phyloP scores from a whole-genome alignment of 345 rosid genomes.

The Arabidopsis suecica region DNA sequence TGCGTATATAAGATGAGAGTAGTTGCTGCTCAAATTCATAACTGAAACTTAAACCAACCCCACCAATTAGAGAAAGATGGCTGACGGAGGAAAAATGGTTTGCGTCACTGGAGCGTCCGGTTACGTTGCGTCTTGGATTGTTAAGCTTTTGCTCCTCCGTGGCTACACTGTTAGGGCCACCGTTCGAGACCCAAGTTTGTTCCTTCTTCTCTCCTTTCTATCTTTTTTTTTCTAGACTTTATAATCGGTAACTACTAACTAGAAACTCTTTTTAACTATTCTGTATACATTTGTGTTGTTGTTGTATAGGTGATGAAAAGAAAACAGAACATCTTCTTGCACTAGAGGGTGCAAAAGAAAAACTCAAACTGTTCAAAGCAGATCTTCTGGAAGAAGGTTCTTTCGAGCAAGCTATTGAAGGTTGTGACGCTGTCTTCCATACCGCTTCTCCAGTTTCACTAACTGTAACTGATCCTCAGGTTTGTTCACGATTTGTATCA shows the following conservation, averaged over 20 bases:
- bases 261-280: too few species aligned
- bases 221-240: too few species aligned
- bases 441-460: constrained; percentile 56
- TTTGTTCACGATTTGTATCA: constrained; percentile 10
- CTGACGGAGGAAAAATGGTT: constrained; percentile 46
- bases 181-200: constrained; percentile 55
- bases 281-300: not conserved
- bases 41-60: not conserved
- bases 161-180: constrained; percentile 59
- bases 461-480: constrained; percentile 48
- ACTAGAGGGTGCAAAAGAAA: constrained; percentile 44
- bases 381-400: constrained; percentile 45
- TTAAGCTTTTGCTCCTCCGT: constrained; percentile 54
- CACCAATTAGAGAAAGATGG: constrained; percentile 18
- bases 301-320: constrained; percentile 5
- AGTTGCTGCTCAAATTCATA: not conserved
- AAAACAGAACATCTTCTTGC: constrained; percentile 43
- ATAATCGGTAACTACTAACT: too few species aligned
- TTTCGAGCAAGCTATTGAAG: constrained; percentile 51
- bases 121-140: constrained; percentile 58
- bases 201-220: not conserved
- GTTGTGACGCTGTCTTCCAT: constrained; percentile 69
- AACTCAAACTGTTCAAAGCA: constrained; percentile 46
- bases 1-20: not conserved
- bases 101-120: constrained; percentile 65